phyloP scores from a whole-genome alignment of 768 basidiomycete species.

The Amanita thiersii region DNA sequence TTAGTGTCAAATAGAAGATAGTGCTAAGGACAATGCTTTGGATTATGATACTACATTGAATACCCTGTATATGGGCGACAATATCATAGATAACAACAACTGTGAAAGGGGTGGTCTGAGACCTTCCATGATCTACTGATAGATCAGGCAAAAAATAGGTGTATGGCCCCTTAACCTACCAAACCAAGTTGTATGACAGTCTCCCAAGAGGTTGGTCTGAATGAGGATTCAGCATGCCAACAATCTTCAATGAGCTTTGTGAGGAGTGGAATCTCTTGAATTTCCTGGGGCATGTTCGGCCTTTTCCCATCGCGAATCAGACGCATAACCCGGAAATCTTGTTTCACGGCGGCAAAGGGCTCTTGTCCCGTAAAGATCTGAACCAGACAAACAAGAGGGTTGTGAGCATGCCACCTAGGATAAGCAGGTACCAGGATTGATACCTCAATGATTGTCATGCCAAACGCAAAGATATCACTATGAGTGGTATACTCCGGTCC shows the following conservation, averaged over 20 bases:
- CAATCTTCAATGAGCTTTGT: not conserved
- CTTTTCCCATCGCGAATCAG: not conserved
- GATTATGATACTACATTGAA: too few relatives aligned
- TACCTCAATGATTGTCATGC: constrained; percentile 22
- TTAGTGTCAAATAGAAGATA: too few relatives aligned
- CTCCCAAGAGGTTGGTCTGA: not conserved
- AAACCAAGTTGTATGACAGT: too few relatives aligned
- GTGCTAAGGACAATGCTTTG: too few relatives aligned
- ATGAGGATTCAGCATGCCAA: not conserved
- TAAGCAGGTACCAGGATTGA: not conserved
- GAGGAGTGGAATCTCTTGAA: not conserved
- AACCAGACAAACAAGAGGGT: not conserved
- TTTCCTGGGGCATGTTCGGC: not conserved
- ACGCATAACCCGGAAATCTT: not conserved
- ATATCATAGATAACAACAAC: too few relatives aligned
- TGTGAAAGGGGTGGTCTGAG: too few relatives aligned
- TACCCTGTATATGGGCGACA: too few relatives aligned
- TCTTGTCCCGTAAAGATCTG: constrained; percentile 2
- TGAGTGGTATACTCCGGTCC: constrained; percentile 8
- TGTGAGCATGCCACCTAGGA: not conserved
- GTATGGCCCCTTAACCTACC: too few relatives aligned
- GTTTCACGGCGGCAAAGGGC: not conserved
- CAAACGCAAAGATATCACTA: constrained; percentile 20
- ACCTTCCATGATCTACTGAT: too few relatives aligned
- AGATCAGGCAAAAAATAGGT: too few relatives aligned